Evolutionary conservation across 1,139 yeast genomes (phyloP), one percentile per base, ranked within the genome.

Genomic region (Nakaseomyces delphensis): DNA sequence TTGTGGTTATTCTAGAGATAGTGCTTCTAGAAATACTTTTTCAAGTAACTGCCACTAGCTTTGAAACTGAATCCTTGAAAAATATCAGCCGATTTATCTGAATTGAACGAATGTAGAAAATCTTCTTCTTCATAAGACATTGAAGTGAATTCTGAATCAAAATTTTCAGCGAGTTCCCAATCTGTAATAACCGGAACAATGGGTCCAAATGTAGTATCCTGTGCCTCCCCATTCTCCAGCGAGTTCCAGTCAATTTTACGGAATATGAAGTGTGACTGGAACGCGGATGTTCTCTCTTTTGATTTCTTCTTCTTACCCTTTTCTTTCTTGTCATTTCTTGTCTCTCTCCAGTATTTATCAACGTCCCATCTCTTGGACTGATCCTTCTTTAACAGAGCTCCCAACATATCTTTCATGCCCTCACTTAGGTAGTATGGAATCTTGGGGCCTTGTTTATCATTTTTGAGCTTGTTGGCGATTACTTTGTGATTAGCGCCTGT

Each of bases 141-240:
- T n/a, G 75, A 78, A 0, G 97, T 89, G 63, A 89, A 91, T 53
- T 86, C 95, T 16, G 73, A 65, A 54, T 91, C 94, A 60, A 91
- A 91, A 59, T 91, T 91, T 60, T 91, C 97, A 0, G 98, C 98
- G 50, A 85, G 65, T 27, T 74, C 77, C 11, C 94, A 89, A 55
- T 87, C 84, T 0, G 96, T 84, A 41, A 89, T 82, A 10, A 83
- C 66, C 0, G 97, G 97, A 25, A 79, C 69, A 39, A 91, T 86
- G 0, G 98, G 97, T 1, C 97, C 96, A 41, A 65, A 60, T 35
- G 74, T 58, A 2, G 61, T 62, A 14, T 51, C 54, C 40, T 69
- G 68, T 42, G 66, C 63, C 29, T 62, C 62, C 29, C 83, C 76
- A 9, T 55, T 54, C 41, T 67, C 71, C 43, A 89, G 67, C 38